Evolutionary conservation across 202 grass and related monocot genomes (phyloP), one percentile per base, ranked within the genome.

Genomic region (Elaeis oleifera): DNA sequence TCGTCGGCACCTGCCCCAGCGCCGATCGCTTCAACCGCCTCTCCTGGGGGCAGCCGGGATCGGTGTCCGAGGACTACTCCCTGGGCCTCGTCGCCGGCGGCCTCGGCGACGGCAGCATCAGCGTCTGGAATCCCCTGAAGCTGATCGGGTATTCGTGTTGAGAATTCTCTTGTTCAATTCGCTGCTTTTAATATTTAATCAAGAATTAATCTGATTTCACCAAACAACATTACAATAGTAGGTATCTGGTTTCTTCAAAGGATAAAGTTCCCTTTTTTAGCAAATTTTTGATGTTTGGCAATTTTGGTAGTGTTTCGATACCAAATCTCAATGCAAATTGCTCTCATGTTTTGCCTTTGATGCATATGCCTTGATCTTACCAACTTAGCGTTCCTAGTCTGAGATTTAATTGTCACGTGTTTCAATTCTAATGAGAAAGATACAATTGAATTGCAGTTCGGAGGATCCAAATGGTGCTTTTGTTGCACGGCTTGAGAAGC

Each of bases 11-110:
- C 18, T 71, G 80, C n/a, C 85, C 88, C 21, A 76, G 85, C 60
- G 67, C 85, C 2, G 88, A 94, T 65, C 85, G 94, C 72, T 99
- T 99, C 85, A 89, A 92, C 71, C 82, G 94, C 62, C 75, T 99
- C 28, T 78, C 80, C 21, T 99, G 94, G 94, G 89, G 88, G 25
- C 75, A 76, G 55, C 72, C 88, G 5, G 29, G 28, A 21, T 80
- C 83, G 27, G 72, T 69, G 4, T 84, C 73, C 5, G 82, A 79
- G 54, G 81, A 87, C 20, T 94, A 72, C 80, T 56, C 85, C 27
- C 80, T 99, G 0, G 94, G 94, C 5, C 82, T 99, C 64, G 61
- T 99, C 55, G 94, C 94, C 16, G 94, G 94, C 1, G 94, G 94
- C 4, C 88, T 84, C 51, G 77, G 85, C 52, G 94, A 99, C 19